Base-by-base conservation (phyloP, 108 stramenopile genomes). In the Skeletonema menzelii region DNA sequence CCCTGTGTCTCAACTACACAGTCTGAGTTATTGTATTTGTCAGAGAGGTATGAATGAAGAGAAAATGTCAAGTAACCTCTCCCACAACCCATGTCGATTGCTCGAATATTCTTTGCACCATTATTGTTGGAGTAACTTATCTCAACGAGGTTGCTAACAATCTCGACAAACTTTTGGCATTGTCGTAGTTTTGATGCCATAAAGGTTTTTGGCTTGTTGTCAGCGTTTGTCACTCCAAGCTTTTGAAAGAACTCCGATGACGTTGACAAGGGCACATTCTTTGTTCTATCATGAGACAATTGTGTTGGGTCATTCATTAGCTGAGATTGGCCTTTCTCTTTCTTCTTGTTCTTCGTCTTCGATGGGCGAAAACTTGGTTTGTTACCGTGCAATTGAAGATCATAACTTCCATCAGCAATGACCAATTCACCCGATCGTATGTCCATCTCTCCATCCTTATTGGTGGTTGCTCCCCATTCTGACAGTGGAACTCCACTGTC, bases 121-220 rank as follows among this genome's bases (percentile, higher is more conserved):
- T 30, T 28, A 14, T 58, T 19, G 56, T 15, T 56, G 5, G 20
- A 56, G 63, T 24, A 72, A 35, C 59, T 35, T 2, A 22, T 53
- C 1, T 76, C 71, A 14, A 86, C 74, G 14, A 89, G 65, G 10
- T 64, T 67, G 1, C 76, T 73, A 10, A 89, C 89, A 56, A 92
- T 88, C 72, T 95, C 91, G 0, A 95, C 94, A 87, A 95, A 92
- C 59, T 88, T 92, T 71, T 92, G 86, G 67, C 89, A 91, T 67
- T 95, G 94, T 17, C 82, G 49, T 6, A 89, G 59, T 73, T 93
- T 91, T 27, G 91, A 93, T n/a, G 84, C 32, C 86, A 86, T 91
- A 4, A 77, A 79, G 35, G 65, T 55, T 13, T 72, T 58, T 7
- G 93, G 93, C 19, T 84, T 88, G 8, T 90, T 88, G 26, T 90